Conservation (phyloP, 306 rosid species). For the Hylodesmum podocarpum region DNA sequence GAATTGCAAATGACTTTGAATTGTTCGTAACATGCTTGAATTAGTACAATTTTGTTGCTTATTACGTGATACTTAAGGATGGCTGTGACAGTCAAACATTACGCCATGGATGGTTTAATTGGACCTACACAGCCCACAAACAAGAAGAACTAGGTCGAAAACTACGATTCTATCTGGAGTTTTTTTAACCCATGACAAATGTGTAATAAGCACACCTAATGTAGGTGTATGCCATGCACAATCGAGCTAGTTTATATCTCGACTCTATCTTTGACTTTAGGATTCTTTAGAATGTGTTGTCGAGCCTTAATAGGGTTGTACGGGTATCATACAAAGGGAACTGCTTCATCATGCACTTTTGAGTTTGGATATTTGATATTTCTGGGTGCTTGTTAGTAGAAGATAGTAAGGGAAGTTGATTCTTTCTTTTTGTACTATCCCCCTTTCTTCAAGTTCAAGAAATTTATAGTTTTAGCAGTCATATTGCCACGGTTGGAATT, state of each 20-base stretch:
- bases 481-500: neutral
- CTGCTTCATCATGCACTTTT: neutral
- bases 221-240: no score
- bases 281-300: slow-evolving; percentile 4
- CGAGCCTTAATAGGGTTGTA: neutral
- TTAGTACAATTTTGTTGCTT: neutral
- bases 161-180: no score
- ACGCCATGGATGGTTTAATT: no score
- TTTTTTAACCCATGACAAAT: no score
- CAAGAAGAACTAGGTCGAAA: no score
- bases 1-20: neutral
- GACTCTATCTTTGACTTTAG: no score
- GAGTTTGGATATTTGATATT: neutral
- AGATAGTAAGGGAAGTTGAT: neutral
- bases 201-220: no score
- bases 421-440: neutral
- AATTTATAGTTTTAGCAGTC: neutral
- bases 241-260: no score
- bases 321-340: neutral
- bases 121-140: no score
- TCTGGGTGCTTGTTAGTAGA: neutral
- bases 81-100: no score
- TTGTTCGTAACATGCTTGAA: neutral
- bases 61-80: no score
- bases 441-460: neutral